Base-by-base conservation (phyloP, 441 rosid species). In the Geranium incanum region DNA sequence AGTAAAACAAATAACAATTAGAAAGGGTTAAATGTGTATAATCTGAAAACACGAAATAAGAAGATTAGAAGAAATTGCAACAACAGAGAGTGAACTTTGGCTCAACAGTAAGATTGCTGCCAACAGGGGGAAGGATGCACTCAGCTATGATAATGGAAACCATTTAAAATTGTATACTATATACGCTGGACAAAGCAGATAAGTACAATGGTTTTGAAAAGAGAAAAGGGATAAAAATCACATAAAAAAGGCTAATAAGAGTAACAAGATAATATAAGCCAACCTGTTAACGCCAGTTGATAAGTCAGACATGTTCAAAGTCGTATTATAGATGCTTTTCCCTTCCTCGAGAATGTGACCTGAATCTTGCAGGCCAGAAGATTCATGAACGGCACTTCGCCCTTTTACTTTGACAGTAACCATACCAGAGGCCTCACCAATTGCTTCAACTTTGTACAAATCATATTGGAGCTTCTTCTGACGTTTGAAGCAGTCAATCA, bases 381-480 rank as follows among this genome's bases (percentile, higher is more conserved):
- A 86, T 86, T 88, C 98, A 81, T 92, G 98, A 77, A 92, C 99
- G 78, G 98, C 89, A 75, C 99, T 91, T 75, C 76, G 86, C 62
- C 99, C 98, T 83, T 95, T 95, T 68, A 92, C 99, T 86, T 89
- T 92, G 74, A 95, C 91, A 71, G 97, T 91, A 59, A 89, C 90
- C 78, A 89, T 74, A 73, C 91, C 79, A 60, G 85, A 78, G 60
- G 77, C 69, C 79, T 82, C 94, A 66, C 89, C 89, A 70, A 79
- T 59, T 33, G 86, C 88, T 83, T 91, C 96, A 77, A 86, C 86
- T 86, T 80, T 92, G 86, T 89, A 87, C 36, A 78, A 72, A 75
- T 88, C 86, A 82, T 85, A 84, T 68, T 92, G 91, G 84, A 95
- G 92, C 85, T 83, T 92, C 84, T 87, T 91, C 76, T 83, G 86